Conservation (phyloP, 495 filamentous ascomycete species). For the Letharia lupina region DNA sequence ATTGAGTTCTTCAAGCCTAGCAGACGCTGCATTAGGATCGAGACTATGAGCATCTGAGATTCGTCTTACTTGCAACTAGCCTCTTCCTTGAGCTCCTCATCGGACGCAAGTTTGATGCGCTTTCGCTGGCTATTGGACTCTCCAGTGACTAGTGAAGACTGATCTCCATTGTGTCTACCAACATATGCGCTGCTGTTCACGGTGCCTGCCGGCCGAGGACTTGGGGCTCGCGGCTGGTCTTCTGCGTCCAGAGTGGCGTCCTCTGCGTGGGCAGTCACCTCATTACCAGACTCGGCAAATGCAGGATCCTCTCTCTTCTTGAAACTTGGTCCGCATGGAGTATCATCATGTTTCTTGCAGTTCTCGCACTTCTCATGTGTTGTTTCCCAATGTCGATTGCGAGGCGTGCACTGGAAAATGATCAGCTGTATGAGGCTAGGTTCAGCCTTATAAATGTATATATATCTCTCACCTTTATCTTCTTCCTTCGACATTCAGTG, state of each 20-base stretch:
- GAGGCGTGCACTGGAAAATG: not conserved
- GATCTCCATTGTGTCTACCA: not conserved
- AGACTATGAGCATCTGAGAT: not conserved
- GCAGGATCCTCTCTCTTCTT: constrained; percentile 1
- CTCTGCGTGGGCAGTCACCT: not conserved
- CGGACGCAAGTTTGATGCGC: not conserved
- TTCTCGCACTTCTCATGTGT: not conserved
- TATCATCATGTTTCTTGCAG: not conserved
- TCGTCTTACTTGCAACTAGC: not conserved
- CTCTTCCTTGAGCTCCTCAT: not conserved
- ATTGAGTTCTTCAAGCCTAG: not conserved
- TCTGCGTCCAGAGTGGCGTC: not conserved
- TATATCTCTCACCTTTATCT: not conserved
- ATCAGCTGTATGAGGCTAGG: not conserved
- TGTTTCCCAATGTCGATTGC: not conserved
- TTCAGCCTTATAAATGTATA: not conserved
- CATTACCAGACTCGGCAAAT: not conserved
- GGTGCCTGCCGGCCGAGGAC: not conserved
- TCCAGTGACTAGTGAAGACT: not conserved
- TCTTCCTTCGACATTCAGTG: not conserved
- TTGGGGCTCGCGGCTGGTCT: not conserved
- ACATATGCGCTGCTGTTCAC: not conserved
- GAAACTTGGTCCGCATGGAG: constrained; percentile 1
- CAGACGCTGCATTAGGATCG: not conserved
- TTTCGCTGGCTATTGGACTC: not conserved